Conservation (phyloP, 148 eudicot genomes). For the Diospyros kaki region DNA sequence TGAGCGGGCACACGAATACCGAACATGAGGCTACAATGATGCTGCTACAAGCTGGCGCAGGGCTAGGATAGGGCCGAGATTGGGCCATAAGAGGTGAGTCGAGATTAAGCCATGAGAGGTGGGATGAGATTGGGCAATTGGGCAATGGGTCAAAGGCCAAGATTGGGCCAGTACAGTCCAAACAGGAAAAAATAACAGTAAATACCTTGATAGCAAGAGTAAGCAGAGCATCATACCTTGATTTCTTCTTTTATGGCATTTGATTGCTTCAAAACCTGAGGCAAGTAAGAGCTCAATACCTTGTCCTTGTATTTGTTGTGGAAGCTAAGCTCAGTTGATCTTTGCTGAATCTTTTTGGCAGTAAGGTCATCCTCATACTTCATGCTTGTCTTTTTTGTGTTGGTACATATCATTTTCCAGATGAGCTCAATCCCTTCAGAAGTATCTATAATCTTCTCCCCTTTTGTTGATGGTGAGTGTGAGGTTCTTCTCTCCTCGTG, state of each 20-base stretch:
- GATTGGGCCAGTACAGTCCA: no score
- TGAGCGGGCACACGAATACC: no score
- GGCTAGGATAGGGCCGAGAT: no score
- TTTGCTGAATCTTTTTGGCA: neutral
- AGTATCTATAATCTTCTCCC: conserved; percentile 1
- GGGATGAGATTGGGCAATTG: no score
- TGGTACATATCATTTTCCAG: neutral
- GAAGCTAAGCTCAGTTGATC: conserved; percentile 14
- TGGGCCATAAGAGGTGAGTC: no score
- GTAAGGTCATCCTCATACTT: neutral
- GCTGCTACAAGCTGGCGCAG: no score
- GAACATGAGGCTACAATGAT: no score
- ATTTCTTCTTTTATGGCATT: conserved; percentile 7
- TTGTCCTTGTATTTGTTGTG: conserved; percentile 11
- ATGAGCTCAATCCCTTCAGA: conserved; percentile 8
- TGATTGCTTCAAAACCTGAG: neutral
- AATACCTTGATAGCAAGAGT: neutral
- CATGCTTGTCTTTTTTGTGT: neutral
- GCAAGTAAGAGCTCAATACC: conserved; percentile 15
- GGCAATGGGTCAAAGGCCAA: no score
- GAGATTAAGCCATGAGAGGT: no score
- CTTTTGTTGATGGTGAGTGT: neutral
- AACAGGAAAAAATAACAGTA: no score
- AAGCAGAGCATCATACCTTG: conserved; percentile 5
- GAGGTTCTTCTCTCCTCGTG: neutral